These are phyloP conservation scores for Barnettozyma californica DNA, from an alignment of 805 yeast genomes.

Conservation along the genomic window DNA sequence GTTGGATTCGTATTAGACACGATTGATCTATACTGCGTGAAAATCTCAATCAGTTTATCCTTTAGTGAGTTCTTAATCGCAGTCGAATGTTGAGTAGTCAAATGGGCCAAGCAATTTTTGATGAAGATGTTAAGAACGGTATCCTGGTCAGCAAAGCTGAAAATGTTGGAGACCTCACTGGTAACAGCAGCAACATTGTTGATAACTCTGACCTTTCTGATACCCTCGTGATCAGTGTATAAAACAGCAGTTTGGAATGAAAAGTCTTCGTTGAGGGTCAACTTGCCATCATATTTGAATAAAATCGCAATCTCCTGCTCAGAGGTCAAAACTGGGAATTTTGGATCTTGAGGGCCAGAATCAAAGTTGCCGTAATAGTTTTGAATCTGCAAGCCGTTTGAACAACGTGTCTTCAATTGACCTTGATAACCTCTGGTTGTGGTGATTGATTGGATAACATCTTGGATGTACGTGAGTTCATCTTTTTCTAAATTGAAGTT, in stretches of 20 bases:
- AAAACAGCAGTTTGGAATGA: conserved; percentile 89
- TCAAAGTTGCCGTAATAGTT: conserved; percentile 62
- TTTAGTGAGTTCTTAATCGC: conserved; percentile 50
- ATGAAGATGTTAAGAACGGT: conserved; percentile 48
- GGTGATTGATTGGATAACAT: conserved; percentile 47
- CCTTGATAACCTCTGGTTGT: conserved; percentile 70
- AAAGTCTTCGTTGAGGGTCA: conserved; percentile 66
- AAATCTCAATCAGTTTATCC: conserved; percentile 47
- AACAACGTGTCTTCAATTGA: conserved; percentile 77
- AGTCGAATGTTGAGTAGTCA: conserved; percentile 38
- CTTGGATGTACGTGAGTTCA: conserved; percentile 57
- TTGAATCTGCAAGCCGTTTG: conserved; percentile 78
- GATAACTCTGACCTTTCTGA: conserved; percentile 79
- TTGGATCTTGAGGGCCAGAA: conserved; percentile 49
- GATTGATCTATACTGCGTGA: conserved; percentile 52
- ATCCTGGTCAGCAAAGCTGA: conserved; percentile 77
- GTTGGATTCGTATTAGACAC: conserved; percentile 43
- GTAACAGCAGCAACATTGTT: conserved; percentile 81
- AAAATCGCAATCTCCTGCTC: conserved; percentile 67
- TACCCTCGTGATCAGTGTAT: conserved; percentile 74
- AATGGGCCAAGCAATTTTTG: conserved; percentile 39
- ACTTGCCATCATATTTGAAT: conserved; percentile 70
- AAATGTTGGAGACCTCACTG: conserved; percentile 64
- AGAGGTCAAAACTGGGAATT: conserved; percentile 57
- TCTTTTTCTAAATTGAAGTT: conserved; percentile 66